Conservation (phyloP, 2,329 filamentous ascomycete genomes). For the Paraconiothyrium sp. region DNA sequence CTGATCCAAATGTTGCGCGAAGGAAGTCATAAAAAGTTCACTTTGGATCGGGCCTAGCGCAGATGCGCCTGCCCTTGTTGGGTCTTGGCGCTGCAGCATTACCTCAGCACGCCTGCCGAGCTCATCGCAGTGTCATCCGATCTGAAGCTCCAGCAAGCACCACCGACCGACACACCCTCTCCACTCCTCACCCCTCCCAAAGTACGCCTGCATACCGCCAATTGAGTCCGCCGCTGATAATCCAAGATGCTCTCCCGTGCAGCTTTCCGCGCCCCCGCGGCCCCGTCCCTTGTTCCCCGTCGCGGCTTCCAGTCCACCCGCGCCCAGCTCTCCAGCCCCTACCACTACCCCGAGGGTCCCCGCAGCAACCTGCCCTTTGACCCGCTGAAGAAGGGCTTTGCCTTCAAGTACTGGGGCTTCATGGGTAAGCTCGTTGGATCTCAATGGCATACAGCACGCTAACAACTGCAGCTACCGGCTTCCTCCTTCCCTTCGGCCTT, state of each 20-base stretch:
- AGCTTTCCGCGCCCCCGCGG: conserved; percentile 70
- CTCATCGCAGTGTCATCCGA: conserved; percentile 19
- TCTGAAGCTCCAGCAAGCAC: conserved; percentile 14
- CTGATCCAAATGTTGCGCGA: not conserved
- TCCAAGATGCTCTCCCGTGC: conserved; percentile 80
- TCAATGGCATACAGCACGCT: conserved; percentile 40
- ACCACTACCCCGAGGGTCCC: conserved; percentile 98
- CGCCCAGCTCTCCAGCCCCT: conserved; percentile 84
- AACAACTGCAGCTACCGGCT: conserved; percentile 63
- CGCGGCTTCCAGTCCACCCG: conserved; percentile 95
- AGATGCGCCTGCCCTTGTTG: not conserved
- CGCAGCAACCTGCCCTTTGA: conserved; percentile 98
- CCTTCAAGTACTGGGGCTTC: conserved; percentile 82
- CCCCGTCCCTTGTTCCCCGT: conserved; percentile 75
- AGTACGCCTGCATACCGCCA: conserved; percentile 38
- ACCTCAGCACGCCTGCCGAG: conserved; percentile 14
- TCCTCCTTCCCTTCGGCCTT: conserved; percentile 68
- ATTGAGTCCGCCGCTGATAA: conserved; percentile 47
- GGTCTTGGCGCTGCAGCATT: conserved; percentile 4
- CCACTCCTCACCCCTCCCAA: conserved; percentile 39
- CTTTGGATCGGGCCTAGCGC: conserved; percentile 1
- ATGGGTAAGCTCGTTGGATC: conserved; percentile 63
- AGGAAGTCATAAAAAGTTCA: conserved; percentile 12
- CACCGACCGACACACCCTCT: conserved; percentile 22
- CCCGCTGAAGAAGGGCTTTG: conserved; percentile 87